Evolutionary conservation across 345 rosid genomes (phyloP).

Genomic region (Rhodamnia argentea): DNA sequence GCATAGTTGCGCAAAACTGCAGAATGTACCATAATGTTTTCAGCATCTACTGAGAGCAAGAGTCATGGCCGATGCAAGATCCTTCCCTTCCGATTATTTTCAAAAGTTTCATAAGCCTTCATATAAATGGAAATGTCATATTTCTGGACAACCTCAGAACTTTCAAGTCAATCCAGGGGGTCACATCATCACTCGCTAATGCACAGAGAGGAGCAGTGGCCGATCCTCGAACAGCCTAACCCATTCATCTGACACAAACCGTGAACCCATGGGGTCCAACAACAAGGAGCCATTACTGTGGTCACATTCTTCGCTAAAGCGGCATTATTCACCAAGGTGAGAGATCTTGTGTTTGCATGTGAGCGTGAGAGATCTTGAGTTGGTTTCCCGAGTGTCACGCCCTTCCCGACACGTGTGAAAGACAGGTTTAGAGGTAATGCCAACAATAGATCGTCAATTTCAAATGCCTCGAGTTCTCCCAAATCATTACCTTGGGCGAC

Average conservation of each 20-base stretch:
- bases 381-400: not conserved
- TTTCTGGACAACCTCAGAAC: too few species aligned
- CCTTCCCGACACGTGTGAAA: not conserved
- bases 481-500: not conserved
- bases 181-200: not conserved
- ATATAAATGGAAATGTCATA: too few species aligned
- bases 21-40: not conserved
- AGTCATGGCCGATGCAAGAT: not conserved
- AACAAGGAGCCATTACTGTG: not conserved
- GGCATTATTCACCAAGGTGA: not conserved
- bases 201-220: not conserved
- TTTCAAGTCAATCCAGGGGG: too few species aligned
- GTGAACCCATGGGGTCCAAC: not conserved
- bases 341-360: not conserved
- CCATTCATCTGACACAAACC: not conserved
- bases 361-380: fast-evolving
- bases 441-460: not conserved
- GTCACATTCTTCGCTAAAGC: not conserved
- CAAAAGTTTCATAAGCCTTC: not conserved
- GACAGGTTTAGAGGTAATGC: not conserved
- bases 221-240: not conserved
- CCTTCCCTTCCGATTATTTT: not conserved
- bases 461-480: not conserved
- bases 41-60: not conserved
- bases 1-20: not conserved